Evolutionary conservation across 768 basidiomycete species (phyloP).

Genomic region (Cubamyces lactineus): DNA sequence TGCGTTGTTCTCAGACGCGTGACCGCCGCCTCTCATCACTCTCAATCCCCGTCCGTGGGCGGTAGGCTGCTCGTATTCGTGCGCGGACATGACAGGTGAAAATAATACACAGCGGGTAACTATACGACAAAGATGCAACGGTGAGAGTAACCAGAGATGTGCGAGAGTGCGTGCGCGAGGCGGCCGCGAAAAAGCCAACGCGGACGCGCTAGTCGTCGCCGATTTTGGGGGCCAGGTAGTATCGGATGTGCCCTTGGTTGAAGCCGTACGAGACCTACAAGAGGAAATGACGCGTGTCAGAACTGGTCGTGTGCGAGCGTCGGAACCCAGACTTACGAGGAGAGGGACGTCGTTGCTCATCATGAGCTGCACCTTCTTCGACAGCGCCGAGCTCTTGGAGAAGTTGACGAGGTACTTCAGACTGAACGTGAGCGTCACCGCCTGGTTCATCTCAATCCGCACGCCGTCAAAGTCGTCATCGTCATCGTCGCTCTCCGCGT

Average conservation of each 20-base stretch:
- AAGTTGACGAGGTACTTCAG: conserved; percentile 98
- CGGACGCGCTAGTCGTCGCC: conserved; percentile 63
- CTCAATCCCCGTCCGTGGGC: too few species aligned
- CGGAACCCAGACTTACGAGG: conserved; percentile 53
- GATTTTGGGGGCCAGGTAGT: conserved; percentile 97
- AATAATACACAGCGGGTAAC: conserved; percentile 15
- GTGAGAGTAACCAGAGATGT: neutral
- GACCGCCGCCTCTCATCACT: too few species aligned
- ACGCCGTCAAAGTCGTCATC: conserved; percentile 57
- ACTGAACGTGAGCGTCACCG: conserved; percentile 92
- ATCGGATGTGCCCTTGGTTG: conserved; percentile 84
- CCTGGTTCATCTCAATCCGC: conserved; percentile 83
- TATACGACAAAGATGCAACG: conserved; percentile 10
- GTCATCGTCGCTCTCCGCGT: conserved; percentile 51
- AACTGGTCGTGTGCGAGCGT: neutral
- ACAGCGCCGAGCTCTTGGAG: conserved; percentile 82
- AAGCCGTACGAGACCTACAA: conserved; percentile 86
- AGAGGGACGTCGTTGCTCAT: conserved; percentile 93
- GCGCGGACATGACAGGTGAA: too few species aligned
- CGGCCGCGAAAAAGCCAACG: neutral
- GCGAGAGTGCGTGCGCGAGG: neutral
- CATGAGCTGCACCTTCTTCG: conserved; percentile 75
- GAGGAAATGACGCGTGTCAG: neutral
- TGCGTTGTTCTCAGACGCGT: too few species aligned
- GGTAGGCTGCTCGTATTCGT: too few species aligned